Conservation (phyloP, 202 grass and related monocot species). For the Schoenoplectus tabernaemontani region DNA sequence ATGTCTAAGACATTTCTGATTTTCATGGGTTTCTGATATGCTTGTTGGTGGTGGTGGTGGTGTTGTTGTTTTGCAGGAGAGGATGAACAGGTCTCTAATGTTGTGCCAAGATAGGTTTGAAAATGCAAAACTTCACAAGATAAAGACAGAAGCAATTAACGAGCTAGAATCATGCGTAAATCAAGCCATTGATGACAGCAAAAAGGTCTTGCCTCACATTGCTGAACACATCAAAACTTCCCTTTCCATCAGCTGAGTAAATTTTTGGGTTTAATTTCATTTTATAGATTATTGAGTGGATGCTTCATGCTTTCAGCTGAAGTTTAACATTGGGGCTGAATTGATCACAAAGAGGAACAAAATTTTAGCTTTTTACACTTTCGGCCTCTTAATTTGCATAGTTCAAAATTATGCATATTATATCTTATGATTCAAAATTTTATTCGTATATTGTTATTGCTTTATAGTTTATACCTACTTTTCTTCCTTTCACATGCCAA, state of each 20-base stretch:
- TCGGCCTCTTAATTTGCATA: neutral
- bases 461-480: no score
- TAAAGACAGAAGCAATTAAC: conserved; percentile 46
- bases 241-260: conserved; percentile 40
- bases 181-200: conserved; percentile 64
- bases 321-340: neutral
- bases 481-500: neutral
- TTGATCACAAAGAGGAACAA: neutral
- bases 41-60: no score
- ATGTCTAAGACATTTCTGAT: neutral
- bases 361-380: no score
- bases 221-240: conserved; percentile 55
- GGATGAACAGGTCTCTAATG: conserved; percentile 70
- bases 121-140: conserved; percentile 65
- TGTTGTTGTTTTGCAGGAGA: conserved; percentile 62
- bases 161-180: conserved; percentile 73
- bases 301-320: neutral
- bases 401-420: neutral
- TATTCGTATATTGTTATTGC: neutral
- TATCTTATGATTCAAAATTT: neutral
- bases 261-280: neutral
- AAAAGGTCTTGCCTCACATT: conserved; percentile 57
- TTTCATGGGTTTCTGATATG: neutral
- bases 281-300: conserved; percentile 9
- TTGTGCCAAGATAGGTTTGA: conserved; percentile 89